A percentile compares a stretch with the other conserved stretches of the same genome.
phyloP scores from a whole-genome alignment of 345 rosid species.

The Eucalyptus marginata region DNA sequence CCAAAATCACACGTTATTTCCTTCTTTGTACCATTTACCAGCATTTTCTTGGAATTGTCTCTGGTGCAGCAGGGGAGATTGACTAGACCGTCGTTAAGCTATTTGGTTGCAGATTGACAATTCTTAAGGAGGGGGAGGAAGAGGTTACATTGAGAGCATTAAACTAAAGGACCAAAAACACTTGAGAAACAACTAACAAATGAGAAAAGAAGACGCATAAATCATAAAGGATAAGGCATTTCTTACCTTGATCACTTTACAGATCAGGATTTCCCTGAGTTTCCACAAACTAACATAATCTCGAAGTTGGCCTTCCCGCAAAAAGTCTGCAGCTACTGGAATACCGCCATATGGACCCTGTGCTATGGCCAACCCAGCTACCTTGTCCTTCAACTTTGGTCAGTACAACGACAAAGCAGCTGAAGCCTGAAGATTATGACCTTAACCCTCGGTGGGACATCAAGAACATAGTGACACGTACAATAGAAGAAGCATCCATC shows the following conservation, averaged over 20 bases:
- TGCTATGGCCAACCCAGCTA: slow-evolving; percentile 77
- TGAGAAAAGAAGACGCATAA: neutral
- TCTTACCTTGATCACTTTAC: slow-evolving; percentile 81
- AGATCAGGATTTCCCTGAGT: slow-evolving; percentile 73
- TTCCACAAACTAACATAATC: slow-evolving; percentile 73
- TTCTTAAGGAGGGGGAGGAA: neutral
- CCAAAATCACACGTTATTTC: too few relatives aligned
- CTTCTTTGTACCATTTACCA: neutral
- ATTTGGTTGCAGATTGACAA: neutral
- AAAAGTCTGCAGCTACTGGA: slow-evolving; percentile 81
- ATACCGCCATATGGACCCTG: slow-evolving; percentile 93
- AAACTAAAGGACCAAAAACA: neutral
- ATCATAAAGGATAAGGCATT: too few relatives aligned
- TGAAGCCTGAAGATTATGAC: slow-evolving; percentile 34
- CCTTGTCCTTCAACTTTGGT: slow-evolving; percentile 69
- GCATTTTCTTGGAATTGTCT: neutral
- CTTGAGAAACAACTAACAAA: neutral
- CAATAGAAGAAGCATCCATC: neutral
- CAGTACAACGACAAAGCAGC: too few relatives aligned
- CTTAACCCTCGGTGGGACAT: slow-evolving; percentile 1
- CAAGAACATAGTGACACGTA: neutral
- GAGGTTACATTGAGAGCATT: neutral
- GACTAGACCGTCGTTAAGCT: neutral
- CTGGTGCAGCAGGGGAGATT: neutral
- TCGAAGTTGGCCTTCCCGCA: slow-evolving; percentile 87